Conservation (phyloP, 139 green algal genomes). For the Chlamydomonas schloesseri region DNA sequence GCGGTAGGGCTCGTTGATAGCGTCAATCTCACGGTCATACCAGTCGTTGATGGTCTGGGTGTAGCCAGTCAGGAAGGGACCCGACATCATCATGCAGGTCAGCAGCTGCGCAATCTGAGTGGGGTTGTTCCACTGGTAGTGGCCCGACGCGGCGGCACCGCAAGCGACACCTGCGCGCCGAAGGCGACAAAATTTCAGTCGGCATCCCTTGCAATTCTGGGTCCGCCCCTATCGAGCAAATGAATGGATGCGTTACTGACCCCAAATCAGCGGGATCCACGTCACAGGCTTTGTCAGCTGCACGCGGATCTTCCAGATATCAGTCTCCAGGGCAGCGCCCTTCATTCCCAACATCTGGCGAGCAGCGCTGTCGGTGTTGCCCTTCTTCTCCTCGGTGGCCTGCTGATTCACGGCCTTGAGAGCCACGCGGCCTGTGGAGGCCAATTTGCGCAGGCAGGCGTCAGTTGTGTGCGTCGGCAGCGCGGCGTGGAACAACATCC, state of each 20-base stretch:
- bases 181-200: too few relatives aligned
- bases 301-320: conserved; percentile 97
- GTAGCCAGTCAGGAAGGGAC: conserved; percentile 97
- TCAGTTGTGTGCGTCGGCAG: too few relatives aligned
- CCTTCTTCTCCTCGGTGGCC: conserved; percentile 58
- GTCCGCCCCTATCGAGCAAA: too few relatives aligned
- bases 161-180: conserved; percentile 88
- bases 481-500: background rate
- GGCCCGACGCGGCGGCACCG: conserved; percentile 93
- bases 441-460: too few relatives aligned
- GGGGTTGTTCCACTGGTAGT: conserved; percentile 93
- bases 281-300: conserved; percentile 99
- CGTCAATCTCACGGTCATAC: conserved; percentile 98
- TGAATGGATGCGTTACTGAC: conserved; percentile 52
- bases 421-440: conserved; percentile 18
- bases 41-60: conserved; percentile 99
- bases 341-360: conserved; percentile 93
- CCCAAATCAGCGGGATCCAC: conserved; percentile 99
- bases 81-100: conserved; percentile 95
- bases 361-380: conserved; percentile 54
- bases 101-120: conserved; percentile 80
- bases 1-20: conserved; percentile 99
- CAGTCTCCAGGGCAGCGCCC: conserved; percentile 79
- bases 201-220: background rate
- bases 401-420: conserved; percentile 39